A percentile compares a stretch with the other conserved stretches of the same genome.
Conservation (phyloP, 805 yeast genomes). For the Isabelozyma pseudorhagii region DNA sequence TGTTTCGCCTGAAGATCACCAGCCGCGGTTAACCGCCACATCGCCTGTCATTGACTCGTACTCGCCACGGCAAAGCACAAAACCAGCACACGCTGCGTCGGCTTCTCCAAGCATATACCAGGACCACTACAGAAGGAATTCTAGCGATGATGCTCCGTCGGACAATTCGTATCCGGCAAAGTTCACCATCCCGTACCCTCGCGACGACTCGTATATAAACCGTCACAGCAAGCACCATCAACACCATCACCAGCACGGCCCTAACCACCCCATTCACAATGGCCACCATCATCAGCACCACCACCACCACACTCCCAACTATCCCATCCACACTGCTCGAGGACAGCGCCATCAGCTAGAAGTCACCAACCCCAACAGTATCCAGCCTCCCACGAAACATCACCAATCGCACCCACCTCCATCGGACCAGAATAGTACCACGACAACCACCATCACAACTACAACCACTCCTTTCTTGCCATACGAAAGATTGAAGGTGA, state of each 20-base stretch:
- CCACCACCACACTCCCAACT: not conserved
- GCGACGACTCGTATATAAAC: not conserved
- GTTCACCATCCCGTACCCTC: not conserved
- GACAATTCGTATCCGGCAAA: not conserved
- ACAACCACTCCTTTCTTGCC: conserved; percentile 16
- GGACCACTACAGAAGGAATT: not conserved
- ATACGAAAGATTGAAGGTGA: conserved; percentile 20
- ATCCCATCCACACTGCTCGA: not conserved
- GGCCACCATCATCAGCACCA: not conserved
- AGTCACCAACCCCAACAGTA: not conserved
- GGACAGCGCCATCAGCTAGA: not conserved
- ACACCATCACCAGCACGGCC: conserved; percentile 8
- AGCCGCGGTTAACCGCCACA: not conserved
- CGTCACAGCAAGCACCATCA: not conserved
- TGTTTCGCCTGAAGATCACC: not conserved
- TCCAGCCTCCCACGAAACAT: conserved; percentile 1
- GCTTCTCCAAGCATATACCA: not conserved
- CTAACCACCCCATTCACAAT: not conserved
- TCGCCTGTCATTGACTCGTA: not conserved
- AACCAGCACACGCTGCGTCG: not conserved
- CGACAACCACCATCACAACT: not conserved
- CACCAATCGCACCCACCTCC: not conserved
- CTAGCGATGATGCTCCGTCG: not conserved
- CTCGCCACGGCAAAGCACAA: not conserved
- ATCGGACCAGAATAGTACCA: not conserved